Percentiles rank a stretch among this genome's conserved stretches.
phyloP scores from a whole-genome alignment of 345 rosid species.

The Citrus glauca region DNA sequence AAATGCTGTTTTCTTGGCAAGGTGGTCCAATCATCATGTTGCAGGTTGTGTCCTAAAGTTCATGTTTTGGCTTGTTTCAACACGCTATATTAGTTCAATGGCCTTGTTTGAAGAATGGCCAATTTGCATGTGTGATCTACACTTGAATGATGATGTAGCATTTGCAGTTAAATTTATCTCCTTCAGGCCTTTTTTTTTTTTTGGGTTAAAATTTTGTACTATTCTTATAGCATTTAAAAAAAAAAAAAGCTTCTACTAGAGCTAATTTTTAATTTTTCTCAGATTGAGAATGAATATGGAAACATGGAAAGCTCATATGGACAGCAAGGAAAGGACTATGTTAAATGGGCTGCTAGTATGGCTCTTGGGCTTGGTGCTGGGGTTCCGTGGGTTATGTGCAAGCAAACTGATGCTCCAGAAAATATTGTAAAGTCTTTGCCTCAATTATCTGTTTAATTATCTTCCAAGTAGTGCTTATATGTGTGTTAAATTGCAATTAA shows the following conservation, averaged over 20 bases:
- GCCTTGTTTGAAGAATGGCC: not conserved
- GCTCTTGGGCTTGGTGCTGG: constrained; percentile 88
- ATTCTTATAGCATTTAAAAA: too few relatives aligned
- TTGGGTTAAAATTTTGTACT: too few relatives aligned
- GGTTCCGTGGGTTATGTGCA: constrained; percentile 99
- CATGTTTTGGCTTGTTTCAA: not conserved
- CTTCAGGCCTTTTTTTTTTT: not conserved
- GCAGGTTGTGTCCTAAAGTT: constrained; percentile 51
- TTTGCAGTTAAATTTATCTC: not conserved
- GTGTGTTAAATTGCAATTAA: not conserved
- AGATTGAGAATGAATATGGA: constrained; percentile 98
- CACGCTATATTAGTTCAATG: not conserved
- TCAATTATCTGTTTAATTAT: not conserved
- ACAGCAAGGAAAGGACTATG: constrained; percentile 69
- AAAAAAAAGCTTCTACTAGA: constrained; percentile 9
- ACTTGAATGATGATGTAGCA: not conserved
- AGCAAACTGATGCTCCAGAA: constrained; percentile 89
- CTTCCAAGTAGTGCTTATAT: not conserved
- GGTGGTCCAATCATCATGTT: constrained; percentile 94
- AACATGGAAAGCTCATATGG: constrained; percentile 73
- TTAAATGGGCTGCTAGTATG: constrained; percentile 91
- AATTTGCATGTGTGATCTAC: not conserved
- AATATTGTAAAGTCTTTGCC: constrained; percentile 50
- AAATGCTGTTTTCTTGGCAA: constrained; percentile 87
- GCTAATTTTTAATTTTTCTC: constrained; percentile 17